Evolutionary conservation across 306 rosid genomes (phyloP).

Genomic region (Fragaria ananassa): DNA sequence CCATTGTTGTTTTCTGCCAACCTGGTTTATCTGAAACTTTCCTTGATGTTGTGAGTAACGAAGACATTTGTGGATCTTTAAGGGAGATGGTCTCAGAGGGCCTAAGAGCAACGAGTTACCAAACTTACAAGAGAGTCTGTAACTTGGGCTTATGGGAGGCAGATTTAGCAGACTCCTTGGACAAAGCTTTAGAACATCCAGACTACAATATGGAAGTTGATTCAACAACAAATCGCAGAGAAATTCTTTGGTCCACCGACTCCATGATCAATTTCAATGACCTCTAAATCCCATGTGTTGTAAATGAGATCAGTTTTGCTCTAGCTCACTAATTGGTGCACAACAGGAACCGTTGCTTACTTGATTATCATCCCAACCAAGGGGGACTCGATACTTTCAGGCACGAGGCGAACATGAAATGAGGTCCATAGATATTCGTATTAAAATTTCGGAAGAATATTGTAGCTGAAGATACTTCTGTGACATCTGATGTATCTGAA

Average conservation of each 20-base stretch:
- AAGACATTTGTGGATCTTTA: constrained; percentile 44
- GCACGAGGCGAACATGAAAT: neutral
- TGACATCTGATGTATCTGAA: neutral
- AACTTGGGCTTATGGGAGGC: constrained; percentile 63
- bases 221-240: constrained; percentile 30
- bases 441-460: neutral
- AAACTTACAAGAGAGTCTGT: constrained; percentile 53
- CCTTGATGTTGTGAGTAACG: constrained; percentile 33
- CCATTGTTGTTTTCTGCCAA: constrained; percentile 69
- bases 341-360: too few relatives aligned
- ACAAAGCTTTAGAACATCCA: constrained; percentile 39
- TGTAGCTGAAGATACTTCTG: neutral
- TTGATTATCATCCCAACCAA: too few relatives aligned
- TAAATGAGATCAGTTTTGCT: neutral
- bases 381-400: neutral
- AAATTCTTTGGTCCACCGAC: constrained; percentile 47
- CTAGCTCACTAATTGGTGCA: neutral
- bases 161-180: constrained; percentile 58
- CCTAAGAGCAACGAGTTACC: constrained; percentile 52
- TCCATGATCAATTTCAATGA: constrained; percentile 50
- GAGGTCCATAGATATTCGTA: neutral
- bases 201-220: constrained; percentile 21
- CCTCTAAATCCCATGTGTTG: constrained; percentile 34
- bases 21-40: constrained; percentile 50
- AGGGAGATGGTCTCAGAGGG: constrained; percentile 63